phyloP scores from a whole-genome alignment of 1,139 yeast genomes.

The Lodderomyces parapsilosis region DNA sequence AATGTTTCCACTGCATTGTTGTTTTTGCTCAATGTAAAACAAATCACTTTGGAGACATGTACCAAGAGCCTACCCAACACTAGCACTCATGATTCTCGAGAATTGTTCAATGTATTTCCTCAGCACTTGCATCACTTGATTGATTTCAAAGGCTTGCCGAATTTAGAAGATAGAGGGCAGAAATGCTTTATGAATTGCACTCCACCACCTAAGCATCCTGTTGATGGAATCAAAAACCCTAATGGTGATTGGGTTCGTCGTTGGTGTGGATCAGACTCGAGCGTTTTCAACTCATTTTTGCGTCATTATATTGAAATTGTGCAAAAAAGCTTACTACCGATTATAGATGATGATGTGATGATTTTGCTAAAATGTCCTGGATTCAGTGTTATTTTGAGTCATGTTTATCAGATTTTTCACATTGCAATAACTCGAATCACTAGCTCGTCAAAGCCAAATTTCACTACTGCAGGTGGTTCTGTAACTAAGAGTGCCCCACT shows the following conservation, averaged over 20 bases:
- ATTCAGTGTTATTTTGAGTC: constrained; percentile 35
- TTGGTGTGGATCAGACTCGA: constrained; percentile 57
- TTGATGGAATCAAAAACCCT: constrained; percentile 56
- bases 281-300: constrained; percentile 67
- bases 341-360: constrained; percentile 6
- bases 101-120: constrained; percentile 31
- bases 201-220: constrained; percentile 55
- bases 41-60: constrained; percentile 29
- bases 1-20: constrained; percentile 63
- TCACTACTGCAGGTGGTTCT: not conserved
- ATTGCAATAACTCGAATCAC: constrained; percentile 35
- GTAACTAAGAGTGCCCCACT: not conserved
- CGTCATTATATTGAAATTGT: constrained; percentile 55
- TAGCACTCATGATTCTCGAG: not conserved
- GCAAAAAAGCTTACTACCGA: constrained; percentile 12
- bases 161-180: constrained; percentile 22
- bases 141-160: constrained; percentile 31
- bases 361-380: constrained; percentile 31
- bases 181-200: constrained; percentile 33
- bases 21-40: constrained; percentile 59
- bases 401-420: constrained; percentile 36
- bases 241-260: constrained; percentile 67
- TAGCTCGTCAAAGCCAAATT: not conserved
- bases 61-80: constrained; percentile 17
- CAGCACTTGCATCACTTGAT: constrained; percentile 38